Evolutionary conservation across 768 basidiomycete genomes (phyloP).

Genomic region (Termitomyces sp.): DNA sequence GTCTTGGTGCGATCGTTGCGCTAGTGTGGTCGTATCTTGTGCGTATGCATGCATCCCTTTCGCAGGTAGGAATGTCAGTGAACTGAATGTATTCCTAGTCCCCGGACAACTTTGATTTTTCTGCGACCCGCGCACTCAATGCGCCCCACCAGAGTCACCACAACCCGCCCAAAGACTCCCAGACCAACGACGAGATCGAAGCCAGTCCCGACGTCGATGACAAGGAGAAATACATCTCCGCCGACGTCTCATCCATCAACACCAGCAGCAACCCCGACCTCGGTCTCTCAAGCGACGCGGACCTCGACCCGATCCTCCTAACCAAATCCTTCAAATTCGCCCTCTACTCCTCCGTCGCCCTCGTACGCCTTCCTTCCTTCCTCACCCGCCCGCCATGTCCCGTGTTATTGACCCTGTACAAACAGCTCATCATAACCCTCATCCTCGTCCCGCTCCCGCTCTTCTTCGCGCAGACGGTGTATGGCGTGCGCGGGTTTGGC

Average conservation of each 20-base stretch:
- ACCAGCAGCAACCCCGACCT: neutral
- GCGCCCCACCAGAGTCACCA: neutral
- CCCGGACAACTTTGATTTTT: conserved; percentile 63
- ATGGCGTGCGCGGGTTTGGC: conserved; percentile 51
- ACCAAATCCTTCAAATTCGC: conserved; percentile 80
- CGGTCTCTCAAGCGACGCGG: conserved; percentile 35
- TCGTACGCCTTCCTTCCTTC: conserved; percentile 40
- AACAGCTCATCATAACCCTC: conserved; percentile 57
- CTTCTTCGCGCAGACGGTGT: conserved; percentile 81
- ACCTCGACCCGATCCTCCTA: conserved; percentile 61
- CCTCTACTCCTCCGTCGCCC: conserved; percentile 59
- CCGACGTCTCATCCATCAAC: neutral
- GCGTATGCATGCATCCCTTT: conserved; percentile 18
- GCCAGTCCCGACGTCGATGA: neutral
- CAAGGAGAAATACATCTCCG: neutral
- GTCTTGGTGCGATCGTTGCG: conserved; percentile 73
- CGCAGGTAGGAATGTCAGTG: conserved; percentile 33
- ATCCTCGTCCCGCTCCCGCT: conserved; percentile 80
- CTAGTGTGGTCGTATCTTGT: conserved; percentile 60
- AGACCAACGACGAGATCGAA: neutral
- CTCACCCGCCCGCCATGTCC: neutral
- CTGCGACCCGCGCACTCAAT: conserved; percentile 75
- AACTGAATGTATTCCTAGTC: conserved; percentile 28
- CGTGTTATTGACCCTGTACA: neutral
- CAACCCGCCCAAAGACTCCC: neutral